Evolutionary conservation across 202 grass and related monocot species (phyloP).

Genomic region (Elaeis oleifera): DNA sequence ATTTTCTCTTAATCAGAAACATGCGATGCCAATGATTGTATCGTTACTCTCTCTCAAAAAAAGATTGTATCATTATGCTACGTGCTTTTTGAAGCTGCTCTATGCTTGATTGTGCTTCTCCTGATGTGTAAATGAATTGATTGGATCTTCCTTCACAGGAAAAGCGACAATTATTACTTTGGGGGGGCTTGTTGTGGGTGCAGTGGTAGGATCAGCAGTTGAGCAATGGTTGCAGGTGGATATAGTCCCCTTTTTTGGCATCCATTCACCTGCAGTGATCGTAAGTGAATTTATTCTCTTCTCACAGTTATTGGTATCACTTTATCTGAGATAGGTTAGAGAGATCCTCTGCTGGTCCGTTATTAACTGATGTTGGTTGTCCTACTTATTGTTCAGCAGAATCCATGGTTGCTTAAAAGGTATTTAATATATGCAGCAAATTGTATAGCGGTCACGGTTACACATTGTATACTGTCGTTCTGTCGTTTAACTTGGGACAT

Average conservation of each 20-base stretch:
- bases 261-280: conserved; percentile 77
- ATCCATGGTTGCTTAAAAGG: conserved; percentile 15
- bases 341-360: conserved; percentile 36
- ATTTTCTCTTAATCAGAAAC: too few species aligned
- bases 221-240: conserved; percentile 95
- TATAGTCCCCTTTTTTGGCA: conserved; percentile 71
- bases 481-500: too few species aligned
- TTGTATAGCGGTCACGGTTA: too few species aligned
- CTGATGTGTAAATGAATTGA: conserved; percentile 13
- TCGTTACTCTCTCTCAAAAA: too few species aligned
- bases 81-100: too few species aligned
- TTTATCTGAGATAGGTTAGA: conserved; percentile 67
- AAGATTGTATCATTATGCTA: too few species aligned
- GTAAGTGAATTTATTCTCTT: conserved; percentile 95
- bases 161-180: conserved; percentile 76
- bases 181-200: conserved; percentile 67
- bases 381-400: conserved; percentile 15
- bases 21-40: too few species aligned
- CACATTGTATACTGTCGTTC: too few species aligned
- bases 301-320: conserved; percentile 67
- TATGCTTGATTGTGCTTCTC: conserved; percentile 15
- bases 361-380: conserved; percentile 40
- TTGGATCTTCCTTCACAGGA: conserved; percentile 54
- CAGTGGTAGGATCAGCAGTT: conserved; percentile 56
- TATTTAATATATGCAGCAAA: too few species aligned